These are phyloP conservation scores for Chaetomium fimeti DNA, from an alignment of 495 filamentous ascomycete genomes.

Conservation along the genomic window DNA sequence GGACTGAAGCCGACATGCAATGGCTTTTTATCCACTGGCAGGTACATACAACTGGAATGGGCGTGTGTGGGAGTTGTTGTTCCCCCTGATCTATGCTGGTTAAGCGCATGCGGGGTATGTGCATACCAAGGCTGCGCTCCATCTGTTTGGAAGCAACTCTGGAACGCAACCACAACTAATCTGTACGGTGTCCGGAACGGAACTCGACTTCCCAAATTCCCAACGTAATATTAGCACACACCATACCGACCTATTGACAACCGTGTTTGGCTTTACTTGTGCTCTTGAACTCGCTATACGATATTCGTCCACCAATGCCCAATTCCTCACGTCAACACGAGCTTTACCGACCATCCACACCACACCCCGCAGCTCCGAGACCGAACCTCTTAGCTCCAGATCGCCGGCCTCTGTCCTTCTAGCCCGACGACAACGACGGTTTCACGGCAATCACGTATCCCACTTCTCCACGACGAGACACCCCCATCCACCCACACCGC, in stretches of 20 bases:
- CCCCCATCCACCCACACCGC: too few relatives aligned
- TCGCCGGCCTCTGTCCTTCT: too few relatives aligned
- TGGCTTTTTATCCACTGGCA: background rate
- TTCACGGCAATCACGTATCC: too few relatives aligned
- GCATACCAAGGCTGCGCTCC: constrained; percentile 1
- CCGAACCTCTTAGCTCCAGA: too few relatives aligned
- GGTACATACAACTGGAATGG: too few relatives aligned
- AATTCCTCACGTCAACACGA: background rate
- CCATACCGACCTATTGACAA: background rate
- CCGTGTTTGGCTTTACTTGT: background rate
- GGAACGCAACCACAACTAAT: background rate
- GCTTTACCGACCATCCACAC: background rate
- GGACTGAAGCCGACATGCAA: background rate
- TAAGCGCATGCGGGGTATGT: constrained; percentile 1
- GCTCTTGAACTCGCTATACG: background rate
- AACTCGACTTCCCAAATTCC: background rate
- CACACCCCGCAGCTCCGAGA: background rate
- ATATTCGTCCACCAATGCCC: constrained; percentile 1
- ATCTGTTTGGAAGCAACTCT: background rate
- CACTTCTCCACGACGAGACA: too few relatives aligned
- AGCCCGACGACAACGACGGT: too few relatives aligned
- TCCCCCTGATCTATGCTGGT: background rate
- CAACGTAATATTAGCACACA: background rate
- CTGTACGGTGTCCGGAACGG: background rate
- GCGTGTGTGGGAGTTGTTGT: background rate